A percentile compares a stretch with the other conserved stretches of the same genome.
Conservation (phyloP, 495 filamentous ascomycete genomes). For the Penicillium silybi region DNA sequence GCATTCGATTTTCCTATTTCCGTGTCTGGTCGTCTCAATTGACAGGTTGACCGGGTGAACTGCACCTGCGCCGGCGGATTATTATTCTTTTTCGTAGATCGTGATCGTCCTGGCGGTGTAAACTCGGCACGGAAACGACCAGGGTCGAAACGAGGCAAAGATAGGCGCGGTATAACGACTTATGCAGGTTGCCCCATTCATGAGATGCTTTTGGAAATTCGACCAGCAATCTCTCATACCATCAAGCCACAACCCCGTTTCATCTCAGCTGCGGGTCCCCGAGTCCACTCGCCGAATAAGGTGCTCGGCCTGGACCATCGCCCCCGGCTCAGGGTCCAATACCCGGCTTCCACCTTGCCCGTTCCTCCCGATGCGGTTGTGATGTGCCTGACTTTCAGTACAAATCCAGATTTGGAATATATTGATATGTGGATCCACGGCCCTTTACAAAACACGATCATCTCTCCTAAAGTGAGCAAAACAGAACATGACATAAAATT, state of each 20-base stretch:
- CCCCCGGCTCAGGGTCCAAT: constrained; percentile 1
- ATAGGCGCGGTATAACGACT: not conserved
- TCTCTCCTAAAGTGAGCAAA: not conserved
- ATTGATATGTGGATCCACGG: too few species aligned
- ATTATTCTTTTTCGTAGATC: not conserved
- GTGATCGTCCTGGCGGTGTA: constrained; percentile 5
- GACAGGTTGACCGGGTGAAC: not conserved
- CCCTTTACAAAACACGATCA: too few species aligned
- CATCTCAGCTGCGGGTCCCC: constrained; percentile 2
- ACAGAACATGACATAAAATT: not conserved
- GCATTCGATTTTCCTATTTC: not conserved
- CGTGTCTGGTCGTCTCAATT: not conserved
- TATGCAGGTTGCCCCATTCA: not conserved
- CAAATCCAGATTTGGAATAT: too few species aligned
- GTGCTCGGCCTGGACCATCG: not conserved
- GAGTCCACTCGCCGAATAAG: not conserved
- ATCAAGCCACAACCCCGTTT: not conserved
- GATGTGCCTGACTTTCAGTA: too few species aligned
- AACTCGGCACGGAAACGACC: not conserved
- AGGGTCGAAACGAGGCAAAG: not conserved
- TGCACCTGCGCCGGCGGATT: too few species aligned
- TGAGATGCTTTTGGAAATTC: not conserved
- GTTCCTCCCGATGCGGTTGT: not conserved
- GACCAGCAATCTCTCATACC: not conserved
- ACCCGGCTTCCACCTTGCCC: not conserved